Evolutionary conservation across 2,329 filamentous ascomycete species (phyloP).

Genomic region (Arthroderma sp.): DNA sequence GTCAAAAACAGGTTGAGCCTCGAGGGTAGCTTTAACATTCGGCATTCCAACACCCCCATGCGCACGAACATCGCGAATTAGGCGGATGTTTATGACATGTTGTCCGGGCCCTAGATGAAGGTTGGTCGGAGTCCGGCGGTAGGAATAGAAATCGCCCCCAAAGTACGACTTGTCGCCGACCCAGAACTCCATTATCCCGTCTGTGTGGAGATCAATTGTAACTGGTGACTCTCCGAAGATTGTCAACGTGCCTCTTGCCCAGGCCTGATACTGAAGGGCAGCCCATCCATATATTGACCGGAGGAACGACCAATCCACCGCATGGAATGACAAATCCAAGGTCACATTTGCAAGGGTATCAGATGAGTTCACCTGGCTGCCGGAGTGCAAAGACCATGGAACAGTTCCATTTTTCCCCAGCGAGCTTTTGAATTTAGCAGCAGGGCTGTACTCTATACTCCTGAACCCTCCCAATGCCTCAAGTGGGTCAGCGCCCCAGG

Average conservation of each 20-base stretch:
- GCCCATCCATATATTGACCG: constrained; percentile 46
- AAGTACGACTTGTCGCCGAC: constrained; percentile 40
- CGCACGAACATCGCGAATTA: constrained; percentile 44
- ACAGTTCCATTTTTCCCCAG: constrained; percentile 39
- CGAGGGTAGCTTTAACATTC: constrained; percentile 30
- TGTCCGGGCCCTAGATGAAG: constrained; percentile 36
- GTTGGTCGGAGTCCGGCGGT: constrained; percentile 37
- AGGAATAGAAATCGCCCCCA: constrained; percentile 45
- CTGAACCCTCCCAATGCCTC: constrained; percentile 42
- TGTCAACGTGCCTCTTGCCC: constrained; percentile 39
- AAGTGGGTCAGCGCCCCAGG: constrained; percentile 47
- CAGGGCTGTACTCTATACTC: constrained; percentile 29
- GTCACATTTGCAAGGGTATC: constrained; percentile 22
- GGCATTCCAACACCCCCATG: constrained; percentile 41
- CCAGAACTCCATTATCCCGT: constrained; percentile 40
- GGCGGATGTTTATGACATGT: constrained; percentile 40
- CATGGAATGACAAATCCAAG: constrained; percentile 34
- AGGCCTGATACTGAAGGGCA: constrained; percentile 46
- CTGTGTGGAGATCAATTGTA: constrained; percentile 32
- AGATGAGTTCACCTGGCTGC: constrained; percentile 18
- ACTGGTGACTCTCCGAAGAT: constrained; percentile 22
- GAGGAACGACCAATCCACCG: constrained; percentile 42
- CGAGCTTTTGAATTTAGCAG: constrained; percentile 36
- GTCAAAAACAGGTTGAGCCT: constrained; percentile 17
- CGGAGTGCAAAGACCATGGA: constrained; percentile 32